A percentile compares a stretch with the other conserved stretches of the same genome.
Evolutionary conservation across 331 rosid genomes (phyloP).

Genomic region (Arachis monticola): DNA sequence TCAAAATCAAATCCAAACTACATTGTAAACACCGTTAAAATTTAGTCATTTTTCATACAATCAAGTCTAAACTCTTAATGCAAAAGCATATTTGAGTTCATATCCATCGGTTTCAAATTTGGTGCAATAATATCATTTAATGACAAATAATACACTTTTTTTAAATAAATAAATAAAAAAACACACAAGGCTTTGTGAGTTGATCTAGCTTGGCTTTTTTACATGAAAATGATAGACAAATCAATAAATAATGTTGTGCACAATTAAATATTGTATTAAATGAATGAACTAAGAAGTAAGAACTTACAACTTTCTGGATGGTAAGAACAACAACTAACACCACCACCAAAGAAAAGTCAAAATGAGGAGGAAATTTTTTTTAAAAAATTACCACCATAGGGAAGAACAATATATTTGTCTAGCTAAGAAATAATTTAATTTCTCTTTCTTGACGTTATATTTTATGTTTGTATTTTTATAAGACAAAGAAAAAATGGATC

Average conservation of each 20-base stretch:
- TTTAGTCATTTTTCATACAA: not conserved
- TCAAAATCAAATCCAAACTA: too few species aligned
- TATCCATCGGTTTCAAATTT: not conserved
- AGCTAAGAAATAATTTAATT: too few species aligned
- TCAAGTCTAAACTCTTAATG: not conserved
- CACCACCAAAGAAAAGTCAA: not conserved
- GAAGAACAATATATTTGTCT: too few species aligned
- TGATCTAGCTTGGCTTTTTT: not conserved
- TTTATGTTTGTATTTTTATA: too few species aligned
- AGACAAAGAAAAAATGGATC: too few species aligned
- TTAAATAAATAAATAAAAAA: not conserved
- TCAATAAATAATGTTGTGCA: not conserved
- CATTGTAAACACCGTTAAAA: too few species aligned
- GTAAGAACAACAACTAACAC: not conserved
- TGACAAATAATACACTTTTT: not conserved
- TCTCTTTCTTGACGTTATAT: too few species aligned
- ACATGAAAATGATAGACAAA: not conserved
- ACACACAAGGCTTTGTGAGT: not conserved
- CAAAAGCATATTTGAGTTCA: conserved; percentile 2
- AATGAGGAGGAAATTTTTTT: too few species aligned
- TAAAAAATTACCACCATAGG: not conserved
- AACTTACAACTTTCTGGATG: not conserved
- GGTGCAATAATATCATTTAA: not conserved
- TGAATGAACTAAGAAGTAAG: not conserved
- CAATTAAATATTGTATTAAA: not conserved